Evolutionary conservation across 805 yeast genomes (phyloP).

Genomic region (Pichia cephalocereana): DNA sequence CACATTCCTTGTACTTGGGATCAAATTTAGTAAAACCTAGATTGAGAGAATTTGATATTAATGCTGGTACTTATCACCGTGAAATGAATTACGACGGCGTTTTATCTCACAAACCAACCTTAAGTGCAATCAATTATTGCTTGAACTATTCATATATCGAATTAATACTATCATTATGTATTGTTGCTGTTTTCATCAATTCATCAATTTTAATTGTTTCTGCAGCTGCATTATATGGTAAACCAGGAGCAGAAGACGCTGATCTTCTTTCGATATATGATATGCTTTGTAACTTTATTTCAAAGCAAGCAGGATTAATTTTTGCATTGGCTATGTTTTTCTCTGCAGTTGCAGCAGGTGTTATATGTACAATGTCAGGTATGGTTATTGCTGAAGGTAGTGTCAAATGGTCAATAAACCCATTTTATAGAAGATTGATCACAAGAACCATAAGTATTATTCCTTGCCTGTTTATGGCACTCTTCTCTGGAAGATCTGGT

Average conservation of each 20-base stretch:
- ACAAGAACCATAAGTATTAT: constrained; percentile 73
- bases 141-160: constrained; percentile 67
- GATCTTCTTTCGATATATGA: constrained; percentile 72
- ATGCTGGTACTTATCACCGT: constrained; percentile 16
- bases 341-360: constrained; percentile 87
- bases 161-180: constrained; percentile 56
- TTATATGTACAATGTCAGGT: constrained; percentile 89
- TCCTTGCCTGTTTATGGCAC: constrained; percentile 70
- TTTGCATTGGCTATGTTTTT: constrained; percentile 79
- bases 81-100: constrained; percentile 11
- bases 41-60: constrained; percentile 60
- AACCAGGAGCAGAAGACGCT: constrained; percentile 67
- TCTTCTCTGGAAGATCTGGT: constrained; percentile 66
- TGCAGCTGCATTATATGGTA: constrained; percentile 65
- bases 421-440: constrained; percentile 70
- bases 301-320: constrained; percentile 71
- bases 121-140: constrained; percentile 63
- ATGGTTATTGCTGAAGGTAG: constrained; percentile 91
- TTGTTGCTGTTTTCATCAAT: constrained; percentile 81
- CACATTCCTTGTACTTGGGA: constrained; percentile 78
- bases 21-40: constrained; percentile 85
- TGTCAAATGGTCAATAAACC: constrained; percentile 68
- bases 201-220: constrained; percentile 75
- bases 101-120: constrained; percentile 53
- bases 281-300: constrained; percentile 48